These are phyloP conservation scores for Chlorella sp. DNA, from an alignment of 139 green algal species.

Conservation along the genomic window DNA sequence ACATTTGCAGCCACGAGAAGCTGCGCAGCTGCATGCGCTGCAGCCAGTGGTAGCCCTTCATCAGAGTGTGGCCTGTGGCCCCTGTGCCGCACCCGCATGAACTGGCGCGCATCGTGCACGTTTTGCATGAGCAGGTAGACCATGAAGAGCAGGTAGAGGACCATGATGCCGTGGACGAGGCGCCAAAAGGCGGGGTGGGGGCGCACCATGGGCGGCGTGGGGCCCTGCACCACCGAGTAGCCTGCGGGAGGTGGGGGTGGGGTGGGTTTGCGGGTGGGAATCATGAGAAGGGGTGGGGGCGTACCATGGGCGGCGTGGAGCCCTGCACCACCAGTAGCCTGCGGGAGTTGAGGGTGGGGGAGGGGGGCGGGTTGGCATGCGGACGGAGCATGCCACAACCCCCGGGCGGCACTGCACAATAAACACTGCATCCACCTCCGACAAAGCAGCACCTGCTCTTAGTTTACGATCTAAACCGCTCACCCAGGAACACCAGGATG, in stretches of 20 bases:
- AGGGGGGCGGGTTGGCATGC: background rate
- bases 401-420: background rate
- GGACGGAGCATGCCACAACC: background rate
- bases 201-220: constrained; percentile 78
- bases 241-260: constrained; percentile 15
- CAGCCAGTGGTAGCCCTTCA: background rate
- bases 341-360: background rate
- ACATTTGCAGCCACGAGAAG: too few species aligned
- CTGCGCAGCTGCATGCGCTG: too few species aligned
- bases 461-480: too few species aligned
- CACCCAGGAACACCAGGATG: constrained; percentile 65
- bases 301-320: constrained; percentile 73
- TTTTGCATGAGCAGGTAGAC: constrained; percentile 89
- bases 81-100: constrained; percentile 62
- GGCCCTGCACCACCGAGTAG: constrained; percentile 81
- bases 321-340: constrained; percentile 80
- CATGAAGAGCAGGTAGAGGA: constrained; percentile 87
- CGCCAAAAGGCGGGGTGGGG: constrained; percentile 91
- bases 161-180: constrained; percentile 79
- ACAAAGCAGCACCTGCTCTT: too few species aligned
- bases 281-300: background rate
- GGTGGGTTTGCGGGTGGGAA: background rate
- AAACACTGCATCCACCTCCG: background rate
- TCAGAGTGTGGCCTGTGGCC: background rate
- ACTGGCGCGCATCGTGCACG: constrained; percentile 71